Conservation (phyloP, 2,329 filamentous ascomycete genomes). For the Arthrocladium fulminans region DNA sequence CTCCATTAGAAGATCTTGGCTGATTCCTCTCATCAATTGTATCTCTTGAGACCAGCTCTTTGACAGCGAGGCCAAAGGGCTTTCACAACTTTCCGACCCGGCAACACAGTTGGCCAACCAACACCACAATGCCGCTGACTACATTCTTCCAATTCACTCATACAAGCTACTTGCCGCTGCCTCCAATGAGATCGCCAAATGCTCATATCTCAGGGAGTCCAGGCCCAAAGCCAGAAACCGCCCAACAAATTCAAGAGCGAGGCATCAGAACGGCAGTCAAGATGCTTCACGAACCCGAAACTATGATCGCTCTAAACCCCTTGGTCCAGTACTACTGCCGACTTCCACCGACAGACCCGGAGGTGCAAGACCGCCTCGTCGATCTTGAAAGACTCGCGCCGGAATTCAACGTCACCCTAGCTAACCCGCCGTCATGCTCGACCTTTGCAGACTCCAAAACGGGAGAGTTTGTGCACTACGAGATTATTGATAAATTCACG, state of each 20-base stretch:
- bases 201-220: conserved; percentile 18
- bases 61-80: too few relatives aligned
- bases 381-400: conserved; percentile 5
- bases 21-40: too few relatives aligned
- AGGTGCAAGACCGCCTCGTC: conserved; percentile 11
- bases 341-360: conserved; percentile 2
- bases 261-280: conserved; percentile 14
- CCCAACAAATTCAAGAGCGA: conserved; percentile 11
- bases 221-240: conserved; percentile 7
- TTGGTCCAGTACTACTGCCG: conserved; percentile 15
- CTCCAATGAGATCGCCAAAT: conserved; percentile 16
- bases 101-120: neutral
- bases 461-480: conserved; percentile 18
- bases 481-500: conserved; percentile 20
- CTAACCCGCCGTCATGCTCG: neutral
- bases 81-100: neutral
- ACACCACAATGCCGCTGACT: neutral
- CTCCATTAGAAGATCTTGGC: too few relatives aligned
- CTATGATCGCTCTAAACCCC: conserved; percentile 13
- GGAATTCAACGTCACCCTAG: conserved; percentile 1
- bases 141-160: conserved; percentile 7
- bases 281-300: conserved; percentile 12
- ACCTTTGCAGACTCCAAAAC: neutral
- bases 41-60: too few relatives aligned
- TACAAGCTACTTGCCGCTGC: conserved; percentile 18